Evolutionary conservation across 129 eudicot genomes (phyloP).

Genomic region (Escallonia herrerae): DNA sequence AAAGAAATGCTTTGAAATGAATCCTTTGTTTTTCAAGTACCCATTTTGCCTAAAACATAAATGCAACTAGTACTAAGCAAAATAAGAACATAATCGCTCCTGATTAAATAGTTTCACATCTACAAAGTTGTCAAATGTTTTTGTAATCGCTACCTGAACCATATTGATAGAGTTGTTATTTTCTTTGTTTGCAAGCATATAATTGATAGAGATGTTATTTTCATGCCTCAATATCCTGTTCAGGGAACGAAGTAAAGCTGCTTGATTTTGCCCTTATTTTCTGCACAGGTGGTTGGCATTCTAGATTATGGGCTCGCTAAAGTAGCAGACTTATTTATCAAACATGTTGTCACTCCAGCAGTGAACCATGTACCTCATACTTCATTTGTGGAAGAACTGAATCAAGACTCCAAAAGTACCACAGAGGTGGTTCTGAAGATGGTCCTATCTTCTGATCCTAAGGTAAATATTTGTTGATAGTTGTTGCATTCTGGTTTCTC

Average conservation of each 20-base stretch:
- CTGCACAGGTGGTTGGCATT: constrained; percentile 60
- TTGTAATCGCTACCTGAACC: background rate
- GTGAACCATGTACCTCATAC: constrained; percentile 35
- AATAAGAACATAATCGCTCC: too few species aligned
- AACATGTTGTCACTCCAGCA: constrained; percentile 56
- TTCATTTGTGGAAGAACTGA: constrained; percentile 38
- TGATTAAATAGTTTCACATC: too few species aligned
- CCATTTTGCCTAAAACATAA: too few species aligned
- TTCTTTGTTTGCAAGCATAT: background rate
- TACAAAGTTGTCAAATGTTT: too few species aligned
- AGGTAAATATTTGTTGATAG: constrained; percentile 28
- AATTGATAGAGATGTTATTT: background rate
- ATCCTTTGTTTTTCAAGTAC: too few species aligned
- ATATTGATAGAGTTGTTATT: too few species aligned
- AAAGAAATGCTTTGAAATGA: too few species aligned
- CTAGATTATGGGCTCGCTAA: constrained; percentile 86
- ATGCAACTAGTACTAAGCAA: too few species aligned
- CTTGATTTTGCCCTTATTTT: background rate
- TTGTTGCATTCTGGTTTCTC: too few species aligned
- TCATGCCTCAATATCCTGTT: background rate
- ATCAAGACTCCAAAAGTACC: constrained; percentile 24
- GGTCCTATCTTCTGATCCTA: constrained; percentile 30
- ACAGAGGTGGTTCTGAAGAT: constrained; percentile 55
- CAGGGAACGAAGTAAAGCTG: background rate
- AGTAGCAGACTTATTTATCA: constrained; percentile 75